phyloP scores from a whole-genome alignment of 164 flowering plant genomes.

The Annona squamosa region DNA sequence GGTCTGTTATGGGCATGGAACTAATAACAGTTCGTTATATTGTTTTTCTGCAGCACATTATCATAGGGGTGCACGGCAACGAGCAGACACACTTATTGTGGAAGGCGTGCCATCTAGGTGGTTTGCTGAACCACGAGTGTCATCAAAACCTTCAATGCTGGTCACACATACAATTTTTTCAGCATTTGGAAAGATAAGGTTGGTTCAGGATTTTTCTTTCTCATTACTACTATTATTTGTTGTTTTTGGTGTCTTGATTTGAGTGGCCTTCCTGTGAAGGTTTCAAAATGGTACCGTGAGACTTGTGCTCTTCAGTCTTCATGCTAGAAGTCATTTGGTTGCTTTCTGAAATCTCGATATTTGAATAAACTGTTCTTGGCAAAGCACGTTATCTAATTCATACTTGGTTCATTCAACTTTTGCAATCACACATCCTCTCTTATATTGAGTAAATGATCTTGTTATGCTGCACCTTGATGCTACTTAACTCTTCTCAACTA shows the following conservation, averaged over 20 bases:
- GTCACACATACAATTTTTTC: constrained; percentile 91
- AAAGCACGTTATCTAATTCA: not conserved
- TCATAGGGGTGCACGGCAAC: constrained; percentile 49
- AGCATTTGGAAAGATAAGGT: constrained; percentile 81
- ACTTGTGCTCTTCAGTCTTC: not conserved
- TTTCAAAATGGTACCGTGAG: not conserved
- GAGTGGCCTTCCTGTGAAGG: not conserved
- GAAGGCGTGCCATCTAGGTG: constrained; percentile 81
- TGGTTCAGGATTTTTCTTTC: constrained; percentile 1
- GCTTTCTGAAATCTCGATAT: not conserved
- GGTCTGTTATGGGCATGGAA: not conserved
- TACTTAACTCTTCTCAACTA: constrained; percentile 19
- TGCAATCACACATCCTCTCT: not conserved
- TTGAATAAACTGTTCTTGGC: not conserved
- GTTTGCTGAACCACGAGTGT: constrained; percentile 92
- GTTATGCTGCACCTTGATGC: constrained; percentile 4
- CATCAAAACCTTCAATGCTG: constrained; percentile 87
- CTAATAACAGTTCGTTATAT: not conserved
- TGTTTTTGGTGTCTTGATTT: not conserved
- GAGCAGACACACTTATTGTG: constrained; percentile 69
- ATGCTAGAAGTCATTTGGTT: constrained; percentile 2
- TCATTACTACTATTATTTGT: not conserved
- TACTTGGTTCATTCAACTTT: not conserved
- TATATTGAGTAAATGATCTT: not conserved
- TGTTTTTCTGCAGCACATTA: constrained; percentile 30